These are phyloP conservation scores for Hyaloperonospora brassicae DNA, from an alignment of 352 stramenopile species.

Conservation along the genomic window DNA sequence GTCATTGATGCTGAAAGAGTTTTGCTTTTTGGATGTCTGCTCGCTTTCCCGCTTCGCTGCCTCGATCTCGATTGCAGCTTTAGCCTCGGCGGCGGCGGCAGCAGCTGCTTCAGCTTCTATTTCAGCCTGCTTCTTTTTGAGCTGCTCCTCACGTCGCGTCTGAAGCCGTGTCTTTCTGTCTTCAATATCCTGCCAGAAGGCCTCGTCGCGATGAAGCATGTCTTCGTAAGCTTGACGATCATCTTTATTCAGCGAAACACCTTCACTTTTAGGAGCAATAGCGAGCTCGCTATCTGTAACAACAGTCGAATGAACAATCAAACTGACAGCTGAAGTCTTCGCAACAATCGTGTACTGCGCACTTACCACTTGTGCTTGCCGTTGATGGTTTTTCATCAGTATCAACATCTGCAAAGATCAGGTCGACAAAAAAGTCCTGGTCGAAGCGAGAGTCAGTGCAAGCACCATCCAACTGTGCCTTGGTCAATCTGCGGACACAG, in stretches of 20 bases:
- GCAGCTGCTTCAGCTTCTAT: constrained; percentile 37
- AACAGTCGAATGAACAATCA: constrained; percentile 4
- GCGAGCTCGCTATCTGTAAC: constrained; percentile 9
- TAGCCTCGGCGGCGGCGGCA: constrained; percentile 26
- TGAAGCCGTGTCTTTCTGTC: constrained; percentile 64
- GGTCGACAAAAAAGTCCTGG: constrained; percentile 94
- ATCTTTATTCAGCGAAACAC: constrained; percentile 66
- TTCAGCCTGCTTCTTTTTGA: constrained; percentile 57
- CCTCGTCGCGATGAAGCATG: constrained; percentile 81
- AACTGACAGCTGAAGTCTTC: not conserved
- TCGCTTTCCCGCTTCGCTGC: constrained; percentile 19
- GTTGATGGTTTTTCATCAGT: constrained; percentile 40
- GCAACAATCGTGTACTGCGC: not conserved
- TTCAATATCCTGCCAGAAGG: constrained; percentile 83
- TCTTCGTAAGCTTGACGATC: constrained; percentile 82
- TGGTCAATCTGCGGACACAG: constrained; percentile 76
- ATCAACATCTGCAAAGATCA: constrained; percentile 94
- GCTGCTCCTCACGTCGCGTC: constrained; percentile 61
- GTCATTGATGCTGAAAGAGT: constrained; percentile 69
- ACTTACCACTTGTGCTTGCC: constrained; percentile 15
- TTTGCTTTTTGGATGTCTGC: constrained; percentile 30
- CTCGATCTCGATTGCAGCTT: constrained; percentile 25
- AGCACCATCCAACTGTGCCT: constrained; percentile 93
- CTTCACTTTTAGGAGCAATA: constrained; percentile 49
- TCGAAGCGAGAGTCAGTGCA: constrained; percentile 90